Evolutionary conservation across 768 basidiomycete species (phyloP).

Genomic region (Kwoniella botswanensis): DNA sequence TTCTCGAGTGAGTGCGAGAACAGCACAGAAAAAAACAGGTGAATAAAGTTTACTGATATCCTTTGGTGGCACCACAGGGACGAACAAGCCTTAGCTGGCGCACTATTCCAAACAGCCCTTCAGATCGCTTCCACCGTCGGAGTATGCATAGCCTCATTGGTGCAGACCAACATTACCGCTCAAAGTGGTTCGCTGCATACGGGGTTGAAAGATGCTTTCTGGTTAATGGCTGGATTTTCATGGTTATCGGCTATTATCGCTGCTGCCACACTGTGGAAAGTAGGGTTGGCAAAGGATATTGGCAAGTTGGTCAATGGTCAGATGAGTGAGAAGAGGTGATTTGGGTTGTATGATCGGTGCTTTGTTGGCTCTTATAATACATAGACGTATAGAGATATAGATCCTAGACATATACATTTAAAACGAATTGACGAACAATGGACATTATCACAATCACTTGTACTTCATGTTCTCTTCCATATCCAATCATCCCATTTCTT

Average conservation of each 20-base stretch:
- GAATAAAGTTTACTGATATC: no score
- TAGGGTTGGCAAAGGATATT: conserved; percentile 36
- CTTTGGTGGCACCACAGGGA: conserved; percentile 6
- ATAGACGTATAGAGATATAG: neutral
- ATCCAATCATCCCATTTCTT: no score
- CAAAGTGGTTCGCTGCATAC: conserved; percentile 15
- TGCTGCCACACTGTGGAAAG: conserved; percentile 23
- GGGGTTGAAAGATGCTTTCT: conserved; percentile 32
- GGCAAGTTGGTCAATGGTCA: neutral
- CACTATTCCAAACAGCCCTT: conserved; percentile 39
- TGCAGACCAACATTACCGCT: conserved; percentile 17
- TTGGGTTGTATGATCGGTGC: no score
- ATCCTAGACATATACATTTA: no score
- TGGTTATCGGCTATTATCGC: conserved; percentile 25
- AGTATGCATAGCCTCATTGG: conserved; percentile 29
- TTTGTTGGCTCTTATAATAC: neutral
- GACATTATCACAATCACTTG: no score
- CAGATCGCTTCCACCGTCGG: conserved; percentile 37
- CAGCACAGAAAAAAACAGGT: no score
- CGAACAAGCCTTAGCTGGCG: conserved; percentile 38
- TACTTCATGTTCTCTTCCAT: no score
- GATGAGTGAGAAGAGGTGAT: neutral
- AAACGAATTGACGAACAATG: no score
- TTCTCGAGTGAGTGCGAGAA: conserved; percentile 33
- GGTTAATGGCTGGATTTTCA: conserved; percentile 32